Base-by-base conservation (phyloP, 768 basidiomycete species). In the Cantharellus anzutake region DNA sequence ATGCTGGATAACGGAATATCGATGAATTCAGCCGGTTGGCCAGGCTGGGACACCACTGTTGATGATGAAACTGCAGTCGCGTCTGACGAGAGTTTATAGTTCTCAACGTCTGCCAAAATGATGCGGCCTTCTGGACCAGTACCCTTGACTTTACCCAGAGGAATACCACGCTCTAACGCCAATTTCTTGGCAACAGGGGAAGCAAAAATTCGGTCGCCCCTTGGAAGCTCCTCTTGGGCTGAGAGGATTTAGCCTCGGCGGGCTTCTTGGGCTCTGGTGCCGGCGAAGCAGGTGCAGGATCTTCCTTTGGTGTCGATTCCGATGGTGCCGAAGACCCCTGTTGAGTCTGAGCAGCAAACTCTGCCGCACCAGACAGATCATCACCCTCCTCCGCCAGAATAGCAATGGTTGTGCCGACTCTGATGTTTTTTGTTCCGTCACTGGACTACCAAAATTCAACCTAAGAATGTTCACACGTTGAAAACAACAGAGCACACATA, bases 181-280 rank as follows among this genome's bases (percentile, higher is more conserved):
- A 99, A 84, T 73, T 93, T 94, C 77, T 96, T 96, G 51, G 96
- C 96, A 64, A 96, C 78, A 39, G 96, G 94, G 38, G 86, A 84
- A 11, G 93, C 96, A 68, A 94, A 94, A 74, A 98, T 88, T 64
- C 85, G 83, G 66, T 86, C 82, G 57, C 86, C 83, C 62, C 74
- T 78, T 71, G 62, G 84, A 73, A 34, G 83, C 80, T 42, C 76
- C 65, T 66, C 77, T 83, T 58, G 63, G 44, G 66, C 60, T 63
- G 40, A 65, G 63, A 66, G 41, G 65, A 59, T 63, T 77, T 71
- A 29, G 78, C 68, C 60, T 79, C 74, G 4, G 77, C 69, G 2
- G 72, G 71, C 63, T 71, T 69, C 51, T 68, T 67, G 4, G 74
- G 59, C 3, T 67, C 44, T 5, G 72, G 53, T 20, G 65, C 41